Percentiles rank a stretch among this genome's conserved stretches.
phyloP scores from a whole-genome alignment of 139 green algal species.

The Asterochloris erici region DNA sequence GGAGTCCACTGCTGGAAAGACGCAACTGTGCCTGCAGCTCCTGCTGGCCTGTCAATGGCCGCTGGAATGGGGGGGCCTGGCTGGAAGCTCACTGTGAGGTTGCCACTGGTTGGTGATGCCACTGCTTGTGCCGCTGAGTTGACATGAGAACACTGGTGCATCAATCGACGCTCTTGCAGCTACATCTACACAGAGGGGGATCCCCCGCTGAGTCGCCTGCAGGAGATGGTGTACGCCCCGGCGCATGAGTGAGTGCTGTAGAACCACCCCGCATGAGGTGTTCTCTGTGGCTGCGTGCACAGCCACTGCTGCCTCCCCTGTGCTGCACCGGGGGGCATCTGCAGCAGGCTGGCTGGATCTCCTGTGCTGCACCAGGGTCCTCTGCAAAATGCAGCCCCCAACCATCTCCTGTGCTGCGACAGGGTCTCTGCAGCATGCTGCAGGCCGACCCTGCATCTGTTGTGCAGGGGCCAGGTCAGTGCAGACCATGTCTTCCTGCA shows the following conservation, averaged over 20 bases:
- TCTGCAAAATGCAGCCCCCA: not conserved
- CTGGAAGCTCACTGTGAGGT: slow-evolving; percentile 1
- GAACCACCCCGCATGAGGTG: not conserved
- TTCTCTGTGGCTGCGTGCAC: not conserved
- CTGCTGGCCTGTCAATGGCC: slow-evolving; percentile 41
- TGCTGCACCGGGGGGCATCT: not conserved
- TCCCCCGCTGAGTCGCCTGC: slow-evolving; percentile 37
- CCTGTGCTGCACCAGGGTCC: not conserved
- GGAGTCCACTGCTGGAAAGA: slow-evolving; percentile 58
- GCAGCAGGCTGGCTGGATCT: not conserved
- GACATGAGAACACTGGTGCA: not conserved
- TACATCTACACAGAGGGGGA: slow-evolving; percentile 74
- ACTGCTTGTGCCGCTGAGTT: not conserved
- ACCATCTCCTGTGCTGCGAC: not conserved
- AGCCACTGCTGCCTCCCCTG: not conserved
- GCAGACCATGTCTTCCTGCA: slow-evolving; percentile 53
- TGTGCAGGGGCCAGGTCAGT: not conserved
- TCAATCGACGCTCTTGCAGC: slow-evolving; percentile 15
- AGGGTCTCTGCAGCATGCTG: not conserved
- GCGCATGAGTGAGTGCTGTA: not conserved
- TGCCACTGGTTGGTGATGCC: not conserved
- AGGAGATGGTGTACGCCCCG: slow-evolving; percentile 21
- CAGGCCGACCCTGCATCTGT: not conserved
- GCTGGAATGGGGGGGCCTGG: slow-evolving; percentile 30
- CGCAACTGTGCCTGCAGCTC: slow-evolving; percentile 63